These are phyloP conservation scores for Laetiporus sulphureus DNA, from an alignment of 1,284 basidiomycete species.

Conservation along the genomic window DNA sequence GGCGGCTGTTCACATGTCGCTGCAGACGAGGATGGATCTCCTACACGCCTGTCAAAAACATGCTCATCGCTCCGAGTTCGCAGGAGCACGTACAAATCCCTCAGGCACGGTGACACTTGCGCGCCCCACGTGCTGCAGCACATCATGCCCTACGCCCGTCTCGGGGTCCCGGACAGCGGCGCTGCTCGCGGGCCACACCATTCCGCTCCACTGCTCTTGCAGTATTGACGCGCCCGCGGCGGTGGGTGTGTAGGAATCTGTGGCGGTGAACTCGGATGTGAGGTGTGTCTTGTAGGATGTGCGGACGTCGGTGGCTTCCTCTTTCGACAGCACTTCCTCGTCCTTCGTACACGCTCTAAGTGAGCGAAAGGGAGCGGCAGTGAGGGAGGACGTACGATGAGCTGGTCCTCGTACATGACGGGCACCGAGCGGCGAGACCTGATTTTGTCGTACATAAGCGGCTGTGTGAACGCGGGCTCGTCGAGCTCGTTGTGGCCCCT, in stretches of 20 bases:
- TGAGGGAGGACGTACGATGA: conserved; percentile 58
- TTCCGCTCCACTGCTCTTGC: conserved; percentile 57
- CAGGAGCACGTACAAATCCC: conserved; percentile 55
- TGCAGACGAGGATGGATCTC: conserved; percentile 76
- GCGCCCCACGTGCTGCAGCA: conserved; percentile 52
- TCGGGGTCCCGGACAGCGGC: conserved; percentile 50
- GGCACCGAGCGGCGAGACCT: conserved; percentile 72
- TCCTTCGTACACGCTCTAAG: conserved; percentile 34
- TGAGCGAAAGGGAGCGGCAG: too few relatives aligned
- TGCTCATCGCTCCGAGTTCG: not conserved
- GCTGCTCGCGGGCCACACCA: conserved; percentile 64
- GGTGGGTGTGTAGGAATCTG: conserved; percentile 41
- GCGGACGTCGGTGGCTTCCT: conserved; percentile 46
- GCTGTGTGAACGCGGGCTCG: conserved; percentile 86
- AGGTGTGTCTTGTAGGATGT: conserved; percentile 53
- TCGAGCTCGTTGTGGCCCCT: conserved; percentile 89
- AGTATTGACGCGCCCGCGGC: conserved; percentile 39
- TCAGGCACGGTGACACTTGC: conserved; percentile 69
- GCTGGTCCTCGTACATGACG: conserved; percentile 71
- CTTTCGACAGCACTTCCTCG: conserved; percentile 46
- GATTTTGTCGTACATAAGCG: conserved; percentile 85
- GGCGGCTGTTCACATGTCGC: conserved; percentile 71
- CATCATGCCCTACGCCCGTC: conserved; percentile 57
- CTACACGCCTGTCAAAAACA: conserved; percentile 32
- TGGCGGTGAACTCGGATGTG: conserved; percentile 48